Percentiles rank a stretch among this genome's conserved stretches.
phyloP scores from a whole-genome alignment of 2,329 filamentous ascomycete species.

The Penicillium digitatum region DNA sequence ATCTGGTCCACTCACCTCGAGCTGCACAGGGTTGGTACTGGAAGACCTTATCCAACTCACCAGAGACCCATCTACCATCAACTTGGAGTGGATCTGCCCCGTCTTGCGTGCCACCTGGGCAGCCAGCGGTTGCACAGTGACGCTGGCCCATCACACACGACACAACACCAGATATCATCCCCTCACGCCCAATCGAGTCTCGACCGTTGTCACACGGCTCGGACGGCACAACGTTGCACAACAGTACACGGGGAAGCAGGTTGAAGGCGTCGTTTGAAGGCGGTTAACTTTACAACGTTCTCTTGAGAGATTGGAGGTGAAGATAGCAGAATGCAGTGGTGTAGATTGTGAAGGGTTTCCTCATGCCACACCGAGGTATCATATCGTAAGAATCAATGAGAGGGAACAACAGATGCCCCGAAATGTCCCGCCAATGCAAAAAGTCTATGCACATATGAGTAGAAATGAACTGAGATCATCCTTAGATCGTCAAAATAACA shows the following conservation, averaged over 20 bases:
- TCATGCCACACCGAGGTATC: conserved; percentile 19
- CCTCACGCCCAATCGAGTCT: conserved; percentile 1
- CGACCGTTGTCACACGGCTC: conserved; percentile 7
- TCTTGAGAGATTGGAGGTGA: neutral
- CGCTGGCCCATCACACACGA: conserved; percentile 1
- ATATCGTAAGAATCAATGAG: conserved; percentile 20
- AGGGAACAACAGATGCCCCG: conserved; percentile 5
- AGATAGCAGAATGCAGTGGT: conserved; percentile 3
- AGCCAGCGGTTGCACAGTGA: conserved; percentile 13
- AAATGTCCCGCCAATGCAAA: conserved; percentile 17
- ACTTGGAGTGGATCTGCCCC: conserved; percentile 10
- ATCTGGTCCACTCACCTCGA: neutral
- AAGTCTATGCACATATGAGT: conserved; percentile 8
- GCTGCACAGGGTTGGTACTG: neutral
- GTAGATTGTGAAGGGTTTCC: conserved; percentile 5
- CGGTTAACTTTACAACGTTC: neutral
- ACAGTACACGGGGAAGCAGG: neutral
- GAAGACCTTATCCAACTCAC: neutral
- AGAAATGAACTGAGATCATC: conserved; percentile 8
- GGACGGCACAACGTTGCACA: conserved; percentile 16
- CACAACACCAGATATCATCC: conserved; percentile 11
- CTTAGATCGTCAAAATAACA: conserved; percentile 11
- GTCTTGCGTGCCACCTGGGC: conserved; percentile 17
- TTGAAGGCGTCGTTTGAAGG: neutral
- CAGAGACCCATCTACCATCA: neutral